A percentile compares a stretch with the other conserved stretches of the same genome.
These are phyloP conservation scores for Cokeromyces recurvatus DNA, from an alignment of 371 early-diverging fungal species.

Conservation along the genomic window DNA sequence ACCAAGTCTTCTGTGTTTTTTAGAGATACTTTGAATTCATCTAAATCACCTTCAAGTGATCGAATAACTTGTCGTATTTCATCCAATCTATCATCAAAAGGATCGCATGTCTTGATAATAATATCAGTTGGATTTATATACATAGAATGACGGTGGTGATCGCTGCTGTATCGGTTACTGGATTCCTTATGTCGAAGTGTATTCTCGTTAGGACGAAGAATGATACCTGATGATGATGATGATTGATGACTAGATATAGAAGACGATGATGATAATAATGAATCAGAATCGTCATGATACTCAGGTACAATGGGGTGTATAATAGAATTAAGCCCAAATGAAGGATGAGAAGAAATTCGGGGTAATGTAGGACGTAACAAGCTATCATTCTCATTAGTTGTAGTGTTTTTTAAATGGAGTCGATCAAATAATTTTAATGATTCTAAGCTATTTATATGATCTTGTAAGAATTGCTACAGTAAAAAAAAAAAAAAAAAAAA, in stretches of 20 bases:
- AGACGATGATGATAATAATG: not conserved
- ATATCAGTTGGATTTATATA: not conserved
- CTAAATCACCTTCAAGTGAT: slow-evolving; percentile 5
- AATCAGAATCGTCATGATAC: not conserved
- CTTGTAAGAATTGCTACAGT: slow-evolving; percentile 8
- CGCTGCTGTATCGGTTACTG: not conserved
- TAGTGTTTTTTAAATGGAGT: too few relatives aligned
- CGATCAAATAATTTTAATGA: slow-evolving; percentile 4
- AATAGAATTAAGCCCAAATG: too few relatives aligned
- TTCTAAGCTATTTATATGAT: slow-evolving; percentile 6
- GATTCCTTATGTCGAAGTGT: not conserved
- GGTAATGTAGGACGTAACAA: too few relatives aligned
- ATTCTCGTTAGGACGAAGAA: not conserved
- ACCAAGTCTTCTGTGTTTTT: slow-evolving; percentile 30
- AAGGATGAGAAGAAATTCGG: too few relatives aligned
- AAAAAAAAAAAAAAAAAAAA: not conserved
- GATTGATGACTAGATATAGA: not conserved
- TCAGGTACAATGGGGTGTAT: too few relatives aligned
- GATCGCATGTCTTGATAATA: not conserved
- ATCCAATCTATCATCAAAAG: slow-evolving; percentile 5
- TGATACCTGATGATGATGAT: not conserved
- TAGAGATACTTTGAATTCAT: slow-evolving; percentile 21
- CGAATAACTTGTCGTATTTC: slow-evolving; percentile 1
- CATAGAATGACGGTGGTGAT: slow-evolving; percentile 10
- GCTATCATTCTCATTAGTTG: too few relatives aligned